Evolutionary conservation across 495 filamentous ascomycete genomes (phyloP).

Genomic region (Aeminium ludgeri): DNA sequence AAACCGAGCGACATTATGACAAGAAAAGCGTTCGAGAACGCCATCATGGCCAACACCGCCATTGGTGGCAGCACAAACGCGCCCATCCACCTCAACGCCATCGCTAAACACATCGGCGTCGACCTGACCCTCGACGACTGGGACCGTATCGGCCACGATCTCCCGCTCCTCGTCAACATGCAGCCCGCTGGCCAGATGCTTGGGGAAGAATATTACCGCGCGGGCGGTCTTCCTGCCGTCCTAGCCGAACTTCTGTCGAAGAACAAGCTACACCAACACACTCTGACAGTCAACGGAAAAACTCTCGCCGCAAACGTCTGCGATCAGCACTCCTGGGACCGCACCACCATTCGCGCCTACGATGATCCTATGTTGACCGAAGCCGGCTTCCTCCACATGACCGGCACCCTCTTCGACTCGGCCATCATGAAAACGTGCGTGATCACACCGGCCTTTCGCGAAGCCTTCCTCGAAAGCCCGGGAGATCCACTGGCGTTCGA

Average conservation of each 20-base stretch:
- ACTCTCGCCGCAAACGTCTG: conserved; percentile 8
- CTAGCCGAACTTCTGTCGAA: conserved; percentile 36
- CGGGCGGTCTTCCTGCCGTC: conserved; percentile 37
- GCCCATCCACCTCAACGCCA: conserved; percentile 38
- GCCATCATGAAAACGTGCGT: conserved; percentile 44
- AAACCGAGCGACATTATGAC: conserved; percentile 42
- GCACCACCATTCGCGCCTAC: conserved; percentile 29
- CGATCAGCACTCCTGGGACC: conserved; percentile 12
- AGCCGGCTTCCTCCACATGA: conserved; percentile 36
- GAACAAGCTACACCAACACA: conserved; percentile 27
- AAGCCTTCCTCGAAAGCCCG: conserved; percentile 33
- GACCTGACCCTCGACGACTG: conserved; percentile 36
- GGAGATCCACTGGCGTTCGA: conserved; percentile 37
- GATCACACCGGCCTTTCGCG: conserved; percentile 32
- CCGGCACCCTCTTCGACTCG: conserved; percentile 35
- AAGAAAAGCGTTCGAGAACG: conserved; percentile 38
- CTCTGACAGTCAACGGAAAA: conserved; percentile 22
- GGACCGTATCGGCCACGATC: conserved; percentile 32
- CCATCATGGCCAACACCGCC: conserved; percentile 35
- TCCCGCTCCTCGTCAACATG: conserved; percentile 38
- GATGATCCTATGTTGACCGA: conserved; percentile 31
- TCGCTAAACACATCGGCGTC: conserved; percentile 38
- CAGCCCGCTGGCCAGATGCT: conserved; percentile 36
- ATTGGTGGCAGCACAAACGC: conserved; percentile 42
- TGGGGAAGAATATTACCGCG: conserved; percentile 37